These are phyloP conservation scores for Heimioporus sp. DNA, from an alignment of 768 basidiomycete species.

Conservation along the genomic window DNA sequence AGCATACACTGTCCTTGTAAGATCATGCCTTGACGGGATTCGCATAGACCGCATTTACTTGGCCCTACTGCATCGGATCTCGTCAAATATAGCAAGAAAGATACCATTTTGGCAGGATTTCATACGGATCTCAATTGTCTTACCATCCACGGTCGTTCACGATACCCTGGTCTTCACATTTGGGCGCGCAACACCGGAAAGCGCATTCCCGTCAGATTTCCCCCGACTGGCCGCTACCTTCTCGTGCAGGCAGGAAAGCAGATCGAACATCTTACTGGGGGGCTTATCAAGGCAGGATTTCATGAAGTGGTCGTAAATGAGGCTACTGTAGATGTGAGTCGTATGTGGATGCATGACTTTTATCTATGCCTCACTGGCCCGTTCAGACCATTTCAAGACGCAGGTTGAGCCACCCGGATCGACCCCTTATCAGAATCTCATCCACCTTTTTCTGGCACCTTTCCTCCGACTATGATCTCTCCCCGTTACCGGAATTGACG, in stretches of 20 bases:
- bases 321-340: slow-evolving; percentile 64
- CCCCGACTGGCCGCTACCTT: slow-evolving; percentile 72
- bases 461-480: slow-evolving; percentile 79
- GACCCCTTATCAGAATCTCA: slow-evolving; percentile 93
- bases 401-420: slow-evolving; percentile 55
- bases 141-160: slow-evolving; percentile 85
- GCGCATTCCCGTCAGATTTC: slow-evolving; percentile 84
- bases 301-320: slow-evolving; percentile 94
- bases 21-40: background rate
- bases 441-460: slow-evolving; percentile 97
- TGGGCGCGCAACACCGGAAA: slow-evolving; percentile 96
- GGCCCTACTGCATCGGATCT: slow-evolving; percentile 95
- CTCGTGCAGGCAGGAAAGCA: slow-evolving; percentile 97
- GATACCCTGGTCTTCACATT: slow-evolving; percentile 86
- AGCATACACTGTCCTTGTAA: slow-evolving; percentile 14
- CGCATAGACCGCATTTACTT: slow-evolving; percentile 72
- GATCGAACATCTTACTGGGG: slow-evolving; percentile 81
- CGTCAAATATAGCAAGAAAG: slow-evolving; percentile 67
- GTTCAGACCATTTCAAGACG: slow-evolving; percentile 62
- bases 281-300: slow-evolving; percentile 87
- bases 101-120: slow-evolving; percentile 91
- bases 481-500: slow-evolving; percentile 55
- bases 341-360: background rate
- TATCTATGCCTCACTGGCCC: background rate
- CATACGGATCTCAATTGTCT: slow-evolving; percentile 94